phyloP scores from a whole-genome alignment of 495 filamentous ascomycete genomes.

The Chaetomium fimeti region DNA sequence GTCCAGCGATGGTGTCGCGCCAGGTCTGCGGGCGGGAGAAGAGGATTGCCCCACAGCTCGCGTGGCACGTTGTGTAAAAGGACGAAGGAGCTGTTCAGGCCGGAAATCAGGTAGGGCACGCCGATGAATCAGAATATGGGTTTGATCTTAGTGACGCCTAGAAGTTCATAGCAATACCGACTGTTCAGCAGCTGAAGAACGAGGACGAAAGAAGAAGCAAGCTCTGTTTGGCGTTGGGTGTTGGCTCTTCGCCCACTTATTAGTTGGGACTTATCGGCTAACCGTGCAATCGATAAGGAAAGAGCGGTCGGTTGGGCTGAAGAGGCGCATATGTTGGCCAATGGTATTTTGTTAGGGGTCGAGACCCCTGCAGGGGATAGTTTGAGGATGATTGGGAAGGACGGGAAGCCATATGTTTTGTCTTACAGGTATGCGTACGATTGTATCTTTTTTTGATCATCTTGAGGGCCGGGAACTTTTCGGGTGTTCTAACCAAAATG shows the following conservation, averaged over 20 bases:
- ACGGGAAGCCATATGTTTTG: background rate
- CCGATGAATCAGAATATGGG: background rate
- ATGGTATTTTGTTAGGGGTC: background rate
- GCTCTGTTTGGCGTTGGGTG: background rate
- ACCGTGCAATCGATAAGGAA: background rate
- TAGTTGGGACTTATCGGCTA: background rate
- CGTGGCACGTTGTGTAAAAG: background rate
- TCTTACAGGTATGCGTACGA: no score
- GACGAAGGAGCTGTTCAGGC: background rate
- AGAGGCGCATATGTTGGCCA: slow-evolving; percentile 3
- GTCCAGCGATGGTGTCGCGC: background rate
- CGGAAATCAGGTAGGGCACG: background rate
- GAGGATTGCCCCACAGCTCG: background rate
- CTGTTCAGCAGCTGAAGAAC: background rate
- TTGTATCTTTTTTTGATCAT: no score
- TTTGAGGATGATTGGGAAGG: background rate
- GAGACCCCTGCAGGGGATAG: background rate
- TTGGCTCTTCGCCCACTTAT: background rate
- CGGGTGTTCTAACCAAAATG: no score
- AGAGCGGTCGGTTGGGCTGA: background rate
- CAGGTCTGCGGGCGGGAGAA: background rate
- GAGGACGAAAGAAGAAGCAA: background rate
- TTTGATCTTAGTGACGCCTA: background rate
- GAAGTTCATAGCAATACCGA: background rate
- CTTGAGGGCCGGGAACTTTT: no score